Evolutionary conservation across 23 red algal species (phyloP), one percentile per base, ranked within the genome.

Genomic region (Agarophyton chilense): DNA sequence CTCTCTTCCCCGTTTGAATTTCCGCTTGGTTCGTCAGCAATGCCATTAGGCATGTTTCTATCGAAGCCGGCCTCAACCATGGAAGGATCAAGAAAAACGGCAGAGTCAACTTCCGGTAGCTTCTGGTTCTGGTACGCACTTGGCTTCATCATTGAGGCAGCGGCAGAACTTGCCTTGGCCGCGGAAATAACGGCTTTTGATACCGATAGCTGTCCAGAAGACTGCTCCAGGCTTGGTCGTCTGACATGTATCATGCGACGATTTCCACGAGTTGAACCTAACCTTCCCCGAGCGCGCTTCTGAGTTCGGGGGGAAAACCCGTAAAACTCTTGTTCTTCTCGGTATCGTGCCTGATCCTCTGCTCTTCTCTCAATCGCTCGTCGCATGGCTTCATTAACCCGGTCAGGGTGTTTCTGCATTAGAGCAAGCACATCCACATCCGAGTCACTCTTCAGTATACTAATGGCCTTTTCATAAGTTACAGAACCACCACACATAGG

Each of bases 261-360:
- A 82, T 81, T 91, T 40, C 76, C 75, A 32, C 77, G 55, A 29
- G 73, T 63, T n/a, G 75, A 72, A 21, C 47, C 57, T 21, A 91
- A 76, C 28, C 88, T 31, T 26, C 67, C 85, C 22, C 88, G 76
- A 21, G 61, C 76, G 39, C 88, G 74, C 76, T 81, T 91, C 51
- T 81, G 77, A 0, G 88, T 72, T 50, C 77, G 28, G 21, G 84
- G 71, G 29, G 65, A 33, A 56, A 54, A 82, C 25, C 91, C 91
- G 42, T 85, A 94, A 26, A 79, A 79, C 66, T 94, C 91, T 49
- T 94, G 81, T 35, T 94, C 91, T 22, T 85, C 91, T 11, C 81
- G 64, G 22, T 85, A 85, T 43, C 65, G 54, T 28, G 55, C 70
- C 7, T 74, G 66, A 70, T 94, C 81, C 49, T 78, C 44, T 14